Conservation (phyloP, 805 yeast species). For the Teunomyces atbi region DNA sequence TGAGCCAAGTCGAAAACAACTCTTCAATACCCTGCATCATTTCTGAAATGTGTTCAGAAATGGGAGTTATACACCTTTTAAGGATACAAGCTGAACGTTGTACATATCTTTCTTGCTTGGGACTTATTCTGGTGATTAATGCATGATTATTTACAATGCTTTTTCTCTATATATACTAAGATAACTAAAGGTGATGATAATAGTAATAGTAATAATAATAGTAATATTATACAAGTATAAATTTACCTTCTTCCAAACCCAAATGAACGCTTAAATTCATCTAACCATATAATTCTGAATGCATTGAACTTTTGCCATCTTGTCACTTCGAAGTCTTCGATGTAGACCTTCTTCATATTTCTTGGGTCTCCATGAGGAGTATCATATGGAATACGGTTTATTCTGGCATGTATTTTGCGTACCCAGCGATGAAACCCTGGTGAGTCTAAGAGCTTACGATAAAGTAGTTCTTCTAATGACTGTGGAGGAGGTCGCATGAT, state of each 20-base stretch:
- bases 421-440: constrained; percentile 64
- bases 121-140: constrained; percentile 64
- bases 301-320: constrained; percentile 58
- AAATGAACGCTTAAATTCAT: constrained; percentile 57
- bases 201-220: constrained; percentile 2
- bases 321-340: constrained; percentile 47
- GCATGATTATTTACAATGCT: constrained; percentile 33
- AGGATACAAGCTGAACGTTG: constrained; percentile 57
- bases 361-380: constrained; percentile 14
- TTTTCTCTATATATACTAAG: constrained; percentile 3
- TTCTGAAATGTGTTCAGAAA: constrained; percentile 14
- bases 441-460: constrained; percentile 50
- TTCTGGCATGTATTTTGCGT: constrained; percentile 55
- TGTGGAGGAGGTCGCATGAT: constrained; percentile 14
- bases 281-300: constrained; percentile 53
- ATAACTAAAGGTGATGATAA: constrained; percentile 1
- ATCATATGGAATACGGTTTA: constrained; percentile 58
- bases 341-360: constrained; percentile 17
- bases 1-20: too few relatives aligned
- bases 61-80: constrained; percentile 56
- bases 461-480: constrained; percentile 48
- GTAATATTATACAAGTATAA: not conserved
- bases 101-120: constrained; percentile 77
- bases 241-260: constrained; percentile 39
- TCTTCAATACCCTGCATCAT: constrained; percentile 39